These are phyloP conservation scores for Phytophthora pluvialis DNA, from an alignment of 352 stramenopile genomes.

Conservation along the genomic window DNA sequence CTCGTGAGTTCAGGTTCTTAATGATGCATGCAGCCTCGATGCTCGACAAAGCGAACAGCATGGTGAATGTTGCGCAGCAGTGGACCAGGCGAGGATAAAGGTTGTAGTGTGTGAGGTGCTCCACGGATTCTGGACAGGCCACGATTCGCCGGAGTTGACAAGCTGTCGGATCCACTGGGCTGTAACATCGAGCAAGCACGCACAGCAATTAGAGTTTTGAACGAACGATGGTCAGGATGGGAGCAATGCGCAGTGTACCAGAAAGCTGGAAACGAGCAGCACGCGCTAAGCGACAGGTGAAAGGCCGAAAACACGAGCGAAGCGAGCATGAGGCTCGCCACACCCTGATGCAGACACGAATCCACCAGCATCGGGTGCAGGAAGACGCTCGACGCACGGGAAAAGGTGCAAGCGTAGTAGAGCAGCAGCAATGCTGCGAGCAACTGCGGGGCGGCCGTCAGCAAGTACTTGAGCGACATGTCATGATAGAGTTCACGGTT, in stretches of 20 bases:
- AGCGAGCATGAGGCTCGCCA: slow-evolving; percentile 45
- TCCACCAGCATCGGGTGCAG: slow-evolving; percentile 57
- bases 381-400: slow-evolving; percentile 43
- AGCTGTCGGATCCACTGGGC: slow-evolving; percentile 41
- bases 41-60: slow-evolving; percentile 51
- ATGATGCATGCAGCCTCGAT: slow-evolving; percentile 44
- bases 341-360: slow-evolving; percentile 61
- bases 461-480: slow-evolving; percentile 62
- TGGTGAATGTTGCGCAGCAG: slow-evolving; percentile 47
- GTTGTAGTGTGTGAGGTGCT: slow-evolving; percentile 41
- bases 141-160: slow-evolving; percentile 52
- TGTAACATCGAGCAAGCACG: slow-evolving; percentile 20
- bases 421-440: slow-evolving; percentile 52
- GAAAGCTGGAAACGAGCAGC: slow-evolving; percentile 54
- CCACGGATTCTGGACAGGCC: slow-evolving; percentile 43
- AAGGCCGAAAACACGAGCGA: slow-evolving; percentile 56
- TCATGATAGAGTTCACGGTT: slow-evolving; percentile 46
- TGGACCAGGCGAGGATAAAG: slow-evolving; percentile 49
- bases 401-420: slow-evolving; percentile 72
- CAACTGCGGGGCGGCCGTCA: slow-evolving; percentile 59
- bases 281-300: slow-evolving; percentile 53
- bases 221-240: not conserved
- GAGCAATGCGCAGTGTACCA: slow-evolving; percentile 41
- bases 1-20: slow-evolving; percentile 47
- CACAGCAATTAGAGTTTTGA: slow-evolving; percentile 4